Conservation (phyloP, 2,329 filamentous ascomycete genomes). For the Fonsecaea erecta region DNA sequence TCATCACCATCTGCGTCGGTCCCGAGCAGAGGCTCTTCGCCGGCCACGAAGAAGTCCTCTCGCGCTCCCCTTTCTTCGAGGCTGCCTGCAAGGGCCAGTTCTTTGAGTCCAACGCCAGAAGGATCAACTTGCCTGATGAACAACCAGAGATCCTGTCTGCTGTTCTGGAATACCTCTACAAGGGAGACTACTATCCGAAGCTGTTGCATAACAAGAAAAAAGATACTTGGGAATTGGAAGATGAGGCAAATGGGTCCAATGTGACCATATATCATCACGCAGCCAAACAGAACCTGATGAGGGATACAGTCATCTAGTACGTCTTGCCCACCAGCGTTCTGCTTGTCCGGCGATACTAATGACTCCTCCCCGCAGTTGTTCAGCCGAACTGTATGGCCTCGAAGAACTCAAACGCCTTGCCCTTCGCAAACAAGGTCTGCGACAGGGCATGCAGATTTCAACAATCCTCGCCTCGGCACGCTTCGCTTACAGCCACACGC, state of each 20-base stretch:
- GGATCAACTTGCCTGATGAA: slow-evolving; percentile 80
- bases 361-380: slow-evolving; percentile 59
- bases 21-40: slow-evolving; percentile 84
- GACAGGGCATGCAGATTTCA: slow-evolving; percentile 79
- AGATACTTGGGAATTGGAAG: slow-evolving; percentile 82
- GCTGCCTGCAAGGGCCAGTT: slow-evolving; percentile 66
- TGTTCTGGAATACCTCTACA: slow-evolving; percentile 89
- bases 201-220: slow-evolving; percentile 80
- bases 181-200: slow-evolving; percentile 88
- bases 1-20: slow-evolving; percentile 82
- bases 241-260: slow-evolving; percentile 52
- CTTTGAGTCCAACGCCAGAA: slow-evolving; percentile 66
- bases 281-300: slow-evolving; percentile 71
- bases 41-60: slow-evolving; percentile 84
- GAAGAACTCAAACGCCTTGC: slow-evolving; percentile 83
- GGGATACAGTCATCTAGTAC: slow-evolving; percentile 85
- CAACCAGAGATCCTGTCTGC: slow-evolving; percentile 90
- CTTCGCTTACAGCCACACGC: slow-evolving; percentile 86
- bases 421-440: slow-evolving; percentile 85
- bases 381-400: slow-evolving; percentile 81
- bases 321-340: slow-evolving; percentile 32
- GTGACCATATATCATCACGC: slow-evolving; percentile 71
- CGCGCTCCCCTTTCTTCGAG: slow-evolving; percentile 77
- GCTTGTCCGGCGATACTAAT: slow-evolving; percentile 16
- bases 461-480: slow-evolving; percentile 87